A percentile compares a stretch with the other conserved stretches of the same genome.
Evolutionary conservation across 2,329 filamentous ascomycete genomes (phyloP).

Genomic region (Trichophyton simii): DNA sequence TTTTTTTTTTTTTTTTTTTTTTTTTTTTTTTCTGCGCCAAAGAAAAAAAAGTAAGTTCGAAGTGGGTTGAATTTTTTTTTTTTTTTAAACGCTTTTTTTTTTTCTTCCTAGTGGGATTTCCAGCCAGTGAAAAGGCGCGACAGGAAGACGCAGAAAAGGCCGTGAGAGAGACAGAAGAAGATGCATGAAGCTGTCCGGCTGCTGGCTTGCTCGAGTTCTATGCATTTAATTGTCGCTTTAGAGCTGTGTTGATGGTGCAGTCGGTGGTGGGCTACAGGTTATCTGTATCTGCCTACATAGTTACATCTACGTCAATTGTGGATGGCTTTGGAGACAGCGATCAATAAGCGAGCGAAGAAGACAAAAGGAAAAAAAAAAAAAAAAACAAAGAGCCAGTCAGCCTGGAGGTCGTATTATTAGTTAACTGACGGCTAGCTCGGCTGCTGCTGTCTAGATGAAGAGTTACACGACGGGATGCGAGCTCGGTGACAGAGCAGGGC

Average conservation of each 20-base stretch:
- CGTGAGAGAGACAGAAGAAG: not conserved
- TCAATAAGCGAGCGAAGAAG: too few relatives aligned
- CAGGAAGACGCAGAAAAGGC: not conserved
- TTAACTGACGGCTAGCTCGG: not conserved
- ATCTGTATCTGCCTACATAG: too few relatives aligned
- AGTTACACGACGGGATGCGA: not conserved
- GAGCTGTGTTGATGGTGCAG: too few relatives aligned
- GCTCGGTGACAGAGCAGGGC: not conserved
- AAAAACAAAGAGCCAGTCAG: not conserved
- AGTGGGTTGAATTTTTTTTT: not conserved
- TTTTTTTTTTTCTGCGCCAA: not conserved
- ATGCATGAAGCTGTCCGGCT: not conserved
- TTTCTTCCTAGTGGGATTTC: not conserved
- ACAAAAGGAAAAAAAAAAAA: too few relatives aligned
- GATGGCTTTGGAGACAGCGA: too few relatives aligned
- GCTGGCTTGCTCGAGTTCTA: too few relatives aligned
- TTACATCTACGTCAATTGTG: too few relatives aligned
- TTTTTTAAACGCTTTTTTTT: not conserved
- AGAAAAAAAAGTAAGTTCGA: too few relatives aligned
- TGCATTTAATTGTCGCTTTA: too few relatives aligned
- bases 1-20: slow-evolving; percentile 1
- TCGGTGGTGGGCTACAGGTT: too few relatives aligned
- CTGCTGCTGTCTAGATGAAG: not conserved
- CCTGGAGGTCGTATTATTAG: not conserved
- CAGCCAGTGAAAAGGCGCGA: not conserved